Conservation (phyloP, 2,329 filamentous ascomycete genomes). For the Nannizzia gypsea region DNA sequence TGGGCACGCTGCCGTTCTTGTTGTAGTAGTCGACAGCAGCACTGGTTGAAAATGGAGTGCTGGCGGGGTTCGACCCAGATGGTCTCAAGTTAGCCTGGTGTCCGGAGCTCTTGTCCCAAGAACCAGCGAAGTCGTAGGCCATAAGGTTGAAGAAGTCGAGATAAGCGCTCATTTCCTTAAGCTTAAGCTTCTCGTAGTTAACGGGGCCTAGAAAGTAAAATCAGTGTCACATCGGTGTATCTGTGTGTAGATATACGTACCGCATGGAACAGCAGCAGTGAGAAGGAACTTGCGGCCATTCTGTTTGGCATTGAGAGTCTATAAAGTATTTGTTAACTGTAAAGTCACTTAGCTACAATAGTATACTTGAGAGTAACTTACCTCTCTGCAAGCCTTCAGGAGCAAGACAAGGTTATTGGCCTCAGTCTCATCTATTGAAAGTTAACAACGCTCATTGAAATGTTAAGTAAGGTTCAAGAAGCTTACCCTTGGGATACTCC, state of each 20-base stretch:
- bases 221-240: neutral
- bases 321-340: neutral
- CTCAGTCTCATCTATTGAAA: conserved; percentile 29
- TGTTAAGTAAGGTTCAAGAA: neutral
- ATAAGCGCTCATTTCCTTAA: conserved; percentile 35
- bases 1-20: conserved; percentile 45
- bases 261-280: conserved; percentile 40
- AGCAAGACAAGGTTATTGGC: conserved; percentile 34
- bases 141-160: conserved; percentile 51
- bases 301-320: conserved; percentile 12
- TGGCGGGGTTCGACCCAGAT: conserved; percentile 44
- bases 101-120: conserved; percentile 60
- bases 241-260: conserved; percentile 14
- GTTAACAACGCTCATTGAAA: neutral
- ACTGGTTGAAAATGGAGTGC: conserved; percentile 68
- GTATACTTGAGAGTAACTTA: conserved; percentile 12
- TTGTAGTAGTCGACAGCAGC: conserved; percentile 61
- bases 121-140: conserved; percentile 79
- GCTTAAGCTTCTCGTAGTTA: conserved; percentile 33
- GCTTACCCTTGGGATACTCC: conserved; percentile 35
- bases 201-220: conserved; percentile 22
- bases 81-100: conserved; percentile 73
- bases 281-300: conserved; percentile 35
- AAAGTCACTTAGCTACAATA: neutral
- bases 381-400: conserved; percentile 32